phyloP scores from a whole-genome alignment of 139 green algal genomes.

The Coccomyxa sp. region DNA sequence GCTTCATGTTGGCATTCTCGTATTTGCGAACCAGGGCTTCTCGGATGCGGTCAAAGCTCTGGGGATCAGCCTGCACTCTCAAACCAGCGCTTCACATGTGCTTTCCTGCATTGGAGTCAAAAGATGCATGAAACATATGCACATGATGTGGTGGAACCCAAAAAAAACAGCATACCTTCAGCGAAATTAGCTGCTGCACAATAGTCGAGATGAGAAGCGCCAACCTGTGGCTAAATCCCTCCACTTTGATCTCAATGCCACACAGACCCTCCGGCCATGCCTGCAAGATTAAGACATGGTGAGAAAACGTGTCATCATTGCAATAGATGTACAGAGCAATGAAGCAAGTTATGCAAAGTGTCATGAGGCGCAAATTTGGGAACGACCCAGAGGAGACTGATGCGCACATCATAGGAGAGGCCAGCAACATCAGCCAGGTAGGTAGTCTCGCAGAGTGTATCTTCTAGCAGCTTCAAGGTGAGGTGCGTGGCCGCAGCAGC shows the following conservation, averaged over 20 bases:
- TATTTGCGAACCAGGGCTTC: conserved; percentile 74
- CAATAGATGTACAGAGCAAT: too few species aligned
- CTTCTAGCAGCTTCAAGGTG: conserved; percentile 75
- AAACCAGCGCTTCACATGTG: background rate
- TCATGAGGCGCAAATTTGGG: too few species aligned
- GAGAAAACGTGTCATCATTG: too few species aligned
- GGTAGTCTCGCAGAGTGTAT: conserved; percentile 78
- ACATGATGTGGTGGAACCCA: too few species aligned
- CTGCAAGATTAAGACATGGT: conserved; percentile 5
- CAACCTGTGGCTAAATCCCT: conserved; percentile 90
- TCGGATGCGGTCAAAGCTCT: conserved; percentile 49
- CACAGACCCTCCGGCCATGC: conserved; percentile 41
- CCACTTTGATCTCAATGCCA: conserved; percentile 73
- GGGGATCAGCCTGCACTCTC: conserved; percentile 10
- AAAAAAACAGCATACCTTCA: conserved; percentile 27
- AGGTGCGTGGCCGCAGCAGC: conserved; percentile 55
- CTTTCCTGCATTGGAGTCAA: background rate
- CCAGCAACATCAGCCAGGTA: conserved; percentile 85
- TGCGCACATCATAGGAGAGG: conserved; percentile 45
- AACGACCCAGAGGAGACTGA: background rate
- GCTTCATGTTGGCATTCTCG: conserved; percentile 80
- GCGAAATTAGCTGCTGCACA: conserved; percentile 48
- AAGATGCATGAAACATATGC: background rate
- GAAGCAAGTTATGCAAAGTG: too few species aligned
- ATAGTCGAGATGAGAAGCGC: conserved; percentile 53